Conservation (phyloP, 1,284 basidiomycete genomes). For the Inonotus obliquus region DNA sequence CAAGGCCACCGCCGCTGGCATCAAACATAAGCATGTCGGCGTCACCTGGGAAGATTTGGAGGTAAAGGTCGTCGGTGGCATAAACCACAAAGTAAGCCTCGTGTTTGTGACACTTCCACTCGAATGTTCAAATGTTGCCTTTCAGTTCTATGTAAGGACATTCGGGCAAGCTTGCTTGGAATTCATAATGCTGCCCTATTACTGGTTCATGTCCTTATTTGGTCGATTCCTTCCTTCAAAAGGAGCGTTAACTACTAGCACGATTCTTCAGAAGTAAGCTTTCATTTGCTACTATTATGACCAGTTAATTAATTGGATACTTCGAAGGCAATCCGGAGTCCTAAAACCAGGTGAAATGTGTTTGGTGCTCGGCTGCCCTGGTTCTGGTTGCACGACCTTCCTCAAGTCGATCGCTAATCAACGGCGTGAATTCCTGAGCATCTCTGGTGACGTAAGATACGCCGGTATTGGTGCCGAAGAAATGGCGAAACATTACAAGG, state of each 20-base stretch:
- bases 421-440: conserved; percentile 52
- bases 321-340: conserved; percentile 63
- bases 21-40: conserved; percentile 81
- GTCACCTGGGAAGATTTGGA: conserved; percentile 75
- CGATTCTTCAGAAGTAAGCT: conserved; percentile 64
- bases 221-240: conserved; percentile 53
- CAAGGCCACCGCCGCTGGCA: conserved; percentile 63
- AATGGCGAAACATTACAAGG: conserved; percentile 67
- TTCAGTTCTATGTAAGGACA: conserved; percentile 56
- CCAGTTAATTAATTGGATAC: conserved; percentile 27
- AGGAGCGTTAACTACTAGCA: conserved; percentile 46
- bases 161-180: conserved; percentile 56
- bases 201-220: conserved; percentile 46
- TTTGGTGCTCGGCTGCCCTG: conserved; percentile 80
- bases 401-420: conserved; percentile 75
- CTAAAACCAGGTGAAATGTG: conserved; percentile 66
- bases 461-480: conserved; percentile 64
- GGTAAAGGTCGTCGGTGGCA: conserved; percentile 67
- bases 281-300: conserved; percentile 7
- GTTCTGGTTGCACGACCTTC: conserved; percentile 77
- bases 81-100: conserved; percentile 47
- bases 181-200: conserved; percentile 53
- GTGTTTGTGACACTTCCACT: not conserved
- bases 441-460: conserved; percentile 68
- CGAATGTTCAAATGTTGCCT: not conserved